phyloP scores from a whole-genome alignment of 140 eudicot genomes.

The Bidens hawaiensis region DNA sequence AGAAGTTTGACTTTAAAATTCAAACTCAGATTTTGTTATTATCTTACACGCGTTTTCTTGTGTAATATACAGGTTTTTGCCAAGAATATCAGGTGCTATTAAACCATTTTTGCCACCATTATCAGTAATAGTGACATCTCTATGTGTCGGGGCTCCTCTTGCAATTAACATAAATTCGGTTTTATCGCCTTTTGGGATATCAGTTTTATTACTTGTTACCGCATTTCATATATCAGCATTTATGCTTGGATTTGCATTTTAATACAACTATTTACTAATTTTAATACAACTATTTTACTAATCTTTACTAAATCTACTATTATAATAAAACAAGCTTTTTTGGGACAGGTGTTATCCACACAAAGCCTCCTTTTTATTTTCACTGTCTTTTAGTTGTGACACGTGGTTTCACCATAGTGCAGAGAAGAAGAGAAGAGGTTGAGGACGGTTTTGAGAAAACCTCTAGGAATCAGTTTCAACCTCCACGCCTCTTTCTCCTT shows the following conservation, averaged over 20 bases:
- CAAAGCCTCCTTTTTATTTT: no score
- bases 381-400: no score
- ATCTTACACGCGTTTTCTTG: constrained; percentile 4
- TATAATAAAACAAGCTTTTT: no score
- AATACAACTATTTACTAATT: no score
- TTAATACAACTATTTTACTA: no score
- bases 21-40: constrained; percentile 3
- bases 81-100: constrained; percentile 51
- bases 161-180: constrained; percentile 75
- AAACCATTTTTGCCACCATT: constrained; percentile 82
- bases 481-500: no score
- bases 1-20: not conserved
- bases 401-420: no score
- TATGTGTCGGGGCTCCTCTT: constrained; percentile 96
- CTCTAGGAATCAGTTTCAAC: no score
- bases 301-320: no score
- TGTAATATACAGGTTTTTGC: constrained; percentile 58
- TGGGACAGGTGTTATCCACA: no score
- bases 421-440: no score
- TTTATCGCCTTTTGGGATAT: constrained; percentile 82
- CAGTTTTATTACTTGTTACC: constrained; percentile 62
- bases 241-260: constrained; percentile 55
- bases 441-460: no score
- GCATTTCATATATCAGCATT: constrained; percentile 76
- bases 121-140: constrained; percentile 85